Percentiles rank a stretch among this genome's conserved stretches.
phyloP scores from a whole-genome alignment of 2,329 filamentous ascomycete species.

The Diaporthe citrichinensis region DNA sequence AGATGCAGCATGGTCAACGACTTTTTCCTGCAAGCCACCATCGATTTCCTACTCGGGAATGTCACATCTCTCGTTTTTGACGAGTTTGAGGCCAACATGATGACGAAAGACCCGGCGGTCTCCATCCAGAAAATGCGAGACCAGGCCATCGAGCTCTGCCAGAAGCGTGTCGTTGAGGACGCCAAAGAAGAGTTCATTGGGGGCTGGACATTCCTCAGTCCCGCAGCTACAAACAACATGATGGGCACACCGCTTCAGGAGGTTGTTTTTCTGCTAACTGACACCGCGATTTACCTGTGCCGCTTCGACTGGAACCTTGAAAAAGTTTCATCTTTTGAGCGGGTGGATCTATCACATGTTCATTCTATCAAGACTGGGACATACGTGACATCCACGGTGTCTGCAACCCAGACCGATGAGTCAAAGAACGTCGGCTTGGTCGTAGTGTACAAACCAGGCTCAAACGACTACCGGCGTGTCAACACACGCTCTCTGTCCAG shows the following conservation, averaged over 20 bases:
- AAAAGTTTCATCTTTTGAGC: slow-evolving; percentile 93
- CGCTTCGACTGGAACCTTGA: slow-evolving; percentile 96
- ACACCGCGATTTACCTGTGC: slow-evolving; percentile 88
- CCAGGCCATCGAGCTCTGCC: slow-evolving; percentile 89
- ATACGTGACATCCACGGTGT: slow-evolving; percentile 92
- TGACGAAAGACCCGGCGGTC: slow-evolving; percentile 90
- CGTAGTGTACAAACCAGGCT: slow-evolving; percentile 80
- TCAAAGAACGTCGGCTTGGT: slow-evolving; percentile 87
- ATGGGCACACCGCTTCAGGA: slow-evolving; percentile 86
- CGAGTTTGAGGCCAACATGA: slow-evolving; percentile 95
- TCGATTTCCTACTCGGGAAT: slow-evolving; percentile 94
- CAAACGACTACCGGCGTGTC: slow-evolving; percentile 79
- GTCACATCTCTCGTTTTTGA: slow-evolving; percentile 89
- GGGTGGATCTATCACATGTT: slow-evolving; percentile 83
- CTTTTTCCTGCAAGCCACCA: slow-evolving; percentile 94
- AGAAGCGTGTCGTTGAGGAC: slow-evolving; percentile 87
- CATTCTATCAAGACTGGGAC: slow-evolving; percentile 82
- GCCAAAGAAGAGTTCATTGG: slow-evolving; percentile 87
- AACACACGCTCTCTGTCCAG: slow-evolving; percentile 87
- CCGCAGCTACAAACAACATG: slow-evolving; percentile 78
- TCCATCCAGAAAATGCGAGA: slow-evolving; percentile 88
- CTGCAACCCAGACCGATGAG: slow-evolving; percentile 82
- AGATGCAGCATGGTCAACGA: slow-evolving; percentile 90
- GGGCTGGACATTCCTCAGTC: slow-evolving; percentile 90
- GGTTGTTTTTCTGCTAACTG: slow-evolving; percentile 87